phyloP scores from a whole-genome alignment of 176 grass and related monocot species.

The Calamus simplicifolius region DNA sequence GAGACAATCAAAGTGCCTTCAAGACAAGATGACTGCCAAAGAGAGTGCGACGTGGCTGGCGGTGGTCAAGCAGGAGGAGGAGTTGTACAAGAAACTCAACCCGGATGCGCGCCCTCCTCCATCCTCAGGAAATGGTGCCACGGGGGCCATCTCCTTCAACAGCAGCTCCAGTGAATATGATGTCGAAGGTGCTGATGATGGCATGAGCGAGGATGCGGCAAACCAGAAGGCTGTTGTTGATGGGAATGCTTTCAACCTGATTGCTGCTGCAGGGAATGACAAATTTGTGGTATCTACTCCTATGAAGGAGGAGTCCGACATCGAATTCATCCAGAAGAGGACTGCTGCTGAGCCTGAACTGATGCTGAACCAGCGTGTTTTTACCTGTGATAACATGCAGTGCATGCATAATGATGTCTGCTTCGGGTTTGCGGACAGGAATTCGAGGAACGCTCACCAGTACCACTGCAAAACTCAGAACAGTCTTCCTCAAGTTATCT shows the following conservation, averaged over 20 bases:
- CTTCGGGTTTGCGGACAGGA: conserved; percentile 69
- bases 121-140: conserved; percentile 21
- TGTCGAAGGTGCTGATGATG: conserved; percentile 61
- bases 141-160: conserved; percentile 61
- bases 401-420: conserved; percentile 50
- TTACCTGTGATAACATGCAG: conserved; percentile 66
- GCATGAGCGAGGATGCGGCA: conserved; percentile 43
- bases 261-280: conserved; percentile 27
- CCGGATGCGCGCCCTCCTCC: conserved; percentile 32
- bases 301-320: conserved; percentile 66
- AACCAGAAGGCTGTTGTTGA: conserved; percentile 38
- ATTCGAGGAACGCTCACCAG: conserved; percentile 58
- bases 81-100: conserved; percentile 59
- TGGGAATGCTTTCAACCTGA: background rate
- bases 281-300: conserved; percentile 38
- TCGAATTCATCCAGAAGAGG: conserved; percentile 81
- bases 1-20: conserved; percentile 90
- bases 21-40: conserved; percentile 99
- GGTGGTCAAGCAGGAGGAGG: conserved; percentile 92
- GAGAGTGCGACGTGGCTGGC: conserved; percentile 92
- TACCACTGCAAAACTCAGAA: conserved; percentile 64
- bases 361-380: conserved; percentile 48
- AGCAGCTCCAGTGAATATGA: conserved; percentile 76
- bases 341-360: conserved; percentile 30
- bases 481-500: conserved; percentile 14